These are phyloP conservation scores for Scenedesmus sp. DNA, from an alignment of 163 green algal species.

Conservation along the genomic window DNA sequence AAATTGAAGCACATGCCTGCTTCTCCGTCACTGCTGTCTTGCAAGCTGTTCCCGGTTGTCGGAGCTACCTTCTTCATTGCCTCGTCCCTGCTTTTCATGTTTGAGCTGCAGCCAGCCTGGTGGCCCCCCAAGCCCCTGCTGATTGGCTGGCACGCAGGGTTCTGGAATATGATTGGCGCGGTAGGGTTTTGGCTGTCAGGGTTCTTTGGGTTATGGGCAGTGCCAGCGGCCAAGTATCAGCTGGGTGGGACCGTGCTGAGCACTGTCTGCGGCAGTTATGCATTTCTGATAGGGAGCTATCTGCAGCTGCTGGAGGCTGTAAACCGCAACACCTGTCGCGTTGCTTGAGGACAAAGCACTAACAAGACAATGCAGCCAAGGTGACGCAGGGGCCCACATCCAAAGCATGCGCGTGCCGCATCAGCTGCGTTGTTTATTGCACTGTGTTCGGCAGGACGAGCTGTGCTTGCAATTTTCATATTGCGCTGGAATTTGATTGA, in stretches of 20 bases:
- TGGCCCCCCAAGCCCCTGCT: neutral
- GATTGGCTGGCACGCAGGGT: constrained; percentile 49
- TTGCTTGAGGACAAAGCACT: no score
- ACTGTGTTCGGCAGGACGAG: no score
- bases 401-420: no score
- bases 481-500: no score
- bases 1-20: neutral
- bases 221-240: constrained; percentile 19
- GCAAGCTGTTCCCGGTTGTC: constrained; percentile 13
- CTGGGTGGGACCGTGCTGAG: constrained; percentile 11
- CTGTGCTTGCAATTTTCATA: no score
- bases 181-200: constrained; percentile 48
- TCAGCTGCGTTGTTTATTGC: no score
- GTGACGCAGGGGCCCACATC: no score
- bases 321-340: neutral
- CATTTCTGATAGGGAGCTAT: constrained; percentile 52
- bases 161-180: constrained; percentile 45
- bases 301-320: constrained; percentile 47
- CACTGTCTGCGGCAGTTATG: constrained; percentile 48
- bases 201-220: constrained; percentile 26
- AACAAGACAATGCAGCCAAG: no score
- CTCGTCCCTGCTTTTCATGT: constrained; percentile 45
- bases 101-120: constrained; percentile 40
- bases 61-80: constrained; percentile 39
- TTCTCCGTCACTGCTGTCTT: neutral